These are phyloP conservation scores for Pouteria campechiana DNA, from an alignment of 179 eudicot species.

Conservation along the genomic window DNA sequence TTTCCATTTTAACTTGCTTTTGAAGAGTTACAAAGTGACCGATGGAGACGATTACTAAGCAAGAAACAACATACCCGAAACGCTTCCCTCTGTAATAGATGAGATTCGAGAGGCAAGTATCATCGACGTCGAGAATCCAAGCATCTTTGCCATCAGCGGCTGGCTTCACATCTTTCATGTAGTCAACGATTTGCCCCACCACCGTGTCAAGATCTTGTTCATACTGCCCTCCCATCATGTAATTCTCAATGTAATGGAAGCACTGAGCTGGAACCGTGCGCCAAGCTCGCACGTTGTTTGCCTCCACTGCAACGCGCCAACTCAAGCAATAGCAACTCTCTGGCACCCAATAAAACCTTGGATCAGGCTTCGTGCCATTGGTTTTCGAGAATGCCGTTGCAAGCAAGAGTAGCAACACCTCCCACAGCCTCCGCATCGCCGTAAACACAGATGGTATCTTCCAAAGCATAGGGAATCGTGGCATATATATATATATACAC, in stretches of 20 bases:
- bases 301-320: conserved; percentile 79
- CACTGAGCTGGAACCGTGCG: conserved; percentile 58
- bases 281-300: conserved; percentile 60
- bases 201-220: conserved; percentile 34
- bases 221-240: conserved; percentile 72
- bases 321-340: conserved; percentile 43
- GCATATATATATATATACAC: too few relatives aligned
- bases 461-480: too few relatives aligned
- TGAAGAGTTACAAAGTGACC: too few relatives aligned
- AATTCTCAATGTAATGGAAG: conserved; percentile 34
- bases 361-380: conserved; percentile 1
- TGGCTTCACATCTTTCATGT: conserved; percentile 23
- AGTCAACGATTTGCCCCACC: conserved; percentile 27
- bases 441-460: too few relatives aligned
- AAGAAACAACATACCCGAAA: conserved; percentile 54
- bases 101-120: conserved; percentile 74
- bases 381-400: conserved; percentile 2
- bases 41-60: too few relatives aligned
- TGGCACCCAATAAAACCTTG: background rate
- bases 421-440: background rate
- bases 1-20: too few relatives aligned
- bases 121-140: conserved; percentile 79
- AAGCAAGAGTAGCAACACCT: background rate
- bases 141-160: conserved; percentile 46
- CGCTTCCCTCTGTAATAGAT: conserved; percentile 42